Evolutionary conservation across 1,139 yeast genomes (phyloP).

Genomic region (Geotrichum siamense): DNA sequence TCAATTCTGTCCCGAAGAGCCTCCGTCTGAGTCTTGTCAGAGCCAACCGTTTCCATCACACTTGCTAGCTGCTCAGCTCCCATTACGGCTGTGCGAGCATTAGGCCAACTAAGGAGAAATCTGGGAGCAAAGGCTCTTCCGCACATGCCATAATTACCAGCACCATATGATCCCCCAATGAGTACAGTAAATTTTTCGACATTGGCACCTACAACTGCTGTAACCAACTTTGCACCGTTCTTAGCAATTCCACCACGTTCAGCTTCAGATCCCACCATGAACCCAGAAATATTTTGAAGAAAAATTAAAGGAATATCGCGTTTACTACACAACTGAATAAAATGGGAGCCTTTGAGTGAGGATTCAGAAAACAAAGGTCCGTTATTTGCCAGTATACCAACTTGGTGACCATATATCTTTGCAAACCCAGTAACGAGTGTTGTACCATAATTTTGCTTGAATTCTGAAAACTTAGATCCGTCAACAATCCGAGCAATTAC

Average conservation of each 20-base stretch:
- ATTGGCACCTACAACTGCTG: conserved; percentile 34
- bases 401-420: conserved; percentile 31
- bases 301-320: conserved; percentile 33
- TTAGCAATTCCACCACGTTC: conserved; percentile 36
- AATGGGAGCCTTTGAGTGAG: conserved; percentile 34
- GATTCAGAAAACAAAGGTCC: conserved; percentile 35
- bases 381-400: conserved; percentile 35
- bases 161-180: conserved; percentile 35
- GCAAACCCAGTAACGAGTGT: conserved; percentile 33
- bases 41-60: conserved; percentile 33
- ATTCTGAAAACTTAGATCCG: conserved; percentile 33
- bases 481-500: conserved; percentile 35
- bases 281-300: conserved; percentile 34
- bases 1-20: conserved; percentile 30
- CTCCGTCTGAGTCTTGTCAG: conserved; percentile 25
- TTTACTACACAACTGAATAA: conserved; percentile 34
- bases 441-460: conserved; percentile 33
- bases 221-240: conserved; percentile 35
- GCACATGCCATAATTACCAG: conserved; percentile 37
- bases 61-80: conserved; percentile 35
- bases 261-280: conserved; percentile 36
- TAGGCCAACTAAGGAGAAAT: conserved; percentile 36
- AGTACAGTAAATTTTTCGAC: conserved; percentile 34
- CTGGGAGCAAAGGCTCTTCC: conserved; percentile 35
- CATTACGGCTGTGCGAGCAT: conserved; percentile 35